These are phyloP conservation scores for Coniochaeta prunicola DNA, from an alignment of 2,329 filamentous ascomycete genomes.

Conservation along the genomic window DNA sequence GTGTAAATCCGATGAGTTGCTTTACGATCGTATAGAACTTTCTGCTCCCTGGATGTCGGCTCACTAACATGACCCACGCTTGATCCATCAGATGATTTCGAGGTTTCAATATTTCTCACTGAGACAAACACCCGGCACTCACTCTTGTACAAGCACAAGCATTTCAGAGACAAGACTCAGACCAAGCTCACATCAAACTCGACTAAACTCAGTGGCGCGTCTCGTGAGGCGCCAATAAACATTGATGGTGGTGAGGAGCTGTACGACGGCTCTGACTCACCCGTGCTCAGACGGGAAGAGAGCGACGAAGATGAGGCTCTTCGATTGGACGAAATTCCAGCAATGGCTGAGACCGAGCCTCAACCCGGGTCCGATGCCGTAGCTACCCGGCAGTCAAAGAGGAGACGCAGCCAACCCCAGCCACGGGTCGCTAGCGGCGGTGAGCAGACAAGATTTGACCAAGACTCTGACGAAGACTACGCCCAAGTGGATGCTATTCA, in stretches of 20 bases:
- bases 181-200: slow-evolving; percentile 54
- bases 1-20: no score
- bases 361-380: slow-evolving; percentile 14
- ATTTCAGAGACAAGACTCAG: slow-evolving; percentile 54
- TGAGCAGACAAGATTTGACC: slow-evolving; percentile 25
- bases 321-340: slow-evolving; percentile 49
- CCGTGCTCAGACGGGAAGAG: slow-evolving; percentile 23
- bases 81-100: slow-evolving; percentile 71
- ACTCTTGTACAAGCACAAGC: slow-evolving; percentile 78
- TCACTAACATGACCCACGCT: slow-evolving; percentile 1
- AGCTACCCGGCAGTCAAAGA: slow-evolving; percentile 21
- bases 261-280: slow-evolving; percentile 20
- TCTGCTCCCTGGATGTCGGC: no score
- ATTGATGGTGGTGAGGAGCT: slow-evolving; percentile 31
- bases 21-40: no score
- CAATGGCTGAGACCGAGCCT: slow-evolving; percentile 21
- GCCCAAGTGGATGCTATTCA: slow-evolving; percentile 7
- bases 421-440: slow-evolving; percentile 17
- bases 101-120: slow-evolving; percentile 89
- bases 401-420: slow-evolving; percentile 19
- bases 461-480: slow-evolving; percentile 12
- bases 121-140: slow-evolving; percentile 81
- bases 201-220: slow-evolving; percentile 50
- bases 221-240: slow-evolving; percentile 45
- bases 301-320: slow-evolving; percentile 53